Evolutionary conservation across 2,329 filamentous ascomycete species (phyloP).

Genomic region (Epichloe aotearoae): DNA sequence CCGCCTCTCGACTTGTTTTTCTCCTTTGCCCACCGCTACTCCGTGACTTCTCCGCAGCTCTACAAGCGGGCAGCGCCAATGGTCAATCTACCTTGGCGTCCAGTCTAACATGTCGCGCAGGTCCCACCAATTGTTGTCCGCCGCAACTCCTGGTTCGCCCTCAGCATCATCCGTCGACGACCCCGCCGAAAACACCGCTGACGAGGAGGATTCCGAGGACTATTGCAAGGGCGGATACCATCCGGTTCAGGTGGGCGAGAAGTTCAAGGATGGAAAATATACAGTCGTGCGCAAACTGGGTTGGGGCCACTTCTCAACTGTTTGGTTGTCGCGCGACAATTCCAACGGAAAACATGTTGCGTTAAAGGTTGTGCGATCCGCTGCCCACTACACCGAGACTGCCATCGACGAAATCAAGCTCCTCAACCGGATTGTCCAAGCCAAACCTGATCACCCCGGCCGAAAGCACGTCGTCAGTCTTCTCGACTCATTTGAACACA

Average conservation of each 20-base stretch:
- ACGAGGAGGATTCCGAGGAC: slow-evolving; percentile 97
- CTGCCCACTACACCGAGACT: slow-evolving; percentile 96
- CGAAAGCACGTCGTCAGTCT: slow-evolving; percentile 92
- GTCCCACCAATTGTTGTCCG: slow-evolving; percentile 40
- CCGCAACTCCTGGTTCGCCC: slow-evolving; percentile 57
- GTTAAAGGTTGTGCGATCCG: slow-evolving; percentile 92
- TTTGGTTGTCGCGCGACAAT: slow-evolving; percentile 77
- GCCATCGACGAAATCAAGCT: slow-evolving; percentile 98
- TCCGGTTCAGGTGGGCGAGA: slow-evolving; percentile 84
- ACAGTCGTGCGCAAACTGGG: slow-evolving; percentile 91
- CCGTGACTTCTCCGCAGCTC: background rate
- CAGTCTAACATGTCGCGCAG: slow-evolving; percentile 19
- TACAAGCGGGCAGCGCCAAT: slow-evolving; percentile 7
- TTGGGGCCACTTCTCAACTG: slow-evolving; percentile 98
- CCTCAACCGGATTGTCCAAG: slow-evolving; percentile 89
- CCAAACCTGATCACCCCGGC: slow-evolving; percentile 88
- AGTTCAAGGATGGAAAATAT: slow-evolving; percentile 96
- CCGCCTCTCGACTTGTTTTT: background rate
- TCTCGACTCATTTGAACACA: slow-evolving; percentile 94
- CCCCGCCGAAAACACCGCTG: slow-evolving; percentile 78
- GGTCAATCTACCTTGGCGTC: slow-evolving; percentile 6
- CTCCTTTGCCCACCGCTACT: slow-evolving; percentile 1
- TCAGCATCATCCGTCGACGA: slow-evolving; percentile 73
- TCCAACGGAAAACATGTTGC: slow-evolving; percentile 86
- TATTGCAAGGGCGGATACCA: slow-evolving; percentile 99